Base-by-base conservation (phyloP, 2,329 filamentous ascomycete species). In the Fonsecaea pugnacius region DNA sequence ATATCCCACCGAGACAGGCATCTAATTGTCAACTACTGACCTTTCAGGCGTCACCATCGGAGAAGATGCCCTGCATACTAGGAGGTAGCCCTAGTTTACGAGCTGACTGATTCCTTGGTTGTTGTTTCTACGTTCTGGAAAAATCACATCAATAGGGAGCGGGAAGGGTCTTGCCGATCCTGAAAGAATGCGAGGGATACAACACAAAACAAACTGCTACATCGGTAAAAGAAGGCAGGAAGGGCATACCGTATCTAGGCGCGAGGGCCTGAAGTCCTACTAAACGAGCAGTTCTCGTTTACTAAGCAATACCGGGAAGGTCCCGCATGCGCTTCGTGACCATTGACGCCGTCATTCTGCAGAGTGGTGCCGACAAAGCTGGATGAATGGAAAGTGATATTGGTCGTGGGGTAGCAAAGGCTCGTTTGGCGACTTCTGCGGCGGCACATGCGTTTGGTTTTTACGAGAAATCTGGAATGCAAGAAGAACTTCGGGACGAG, bases 1-100 rank as follows among this genome's bases (percentile, higher is more conserved):
- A 38, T 52, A 59, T 51, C 43, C 43, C 18, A 48, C 43, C 43
- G 10, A 24, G 9, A 48, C 43, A 48, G 21, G 27, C 43, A 48
- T 14, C 1, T 24, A 21, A 21, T 18, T 6, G 27, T 30, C 1
- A 30, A 30, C 27, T 30, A 6, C 43, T 18, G 9, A 48, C 21
- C 43, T 48, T 5, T 5, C 18, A 24, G 14, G 43, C 43, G 14
- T 18, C 10, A 48, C 18, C 43, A 18, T 24, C 43, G 9, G 43
- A 48, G 21, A 9, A 24, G 9, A 27, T 27, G 43, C 43, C 1
- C 43, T 24, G 43, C 21, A 14, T 12, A 16, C 8, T 24, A 4
- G 10, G 21, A 10, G 12, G 2, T 27, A 24, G 21, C 18, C 40
- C 43, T 24, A 24, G 43, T 48, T 10, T 48, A 27, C 43, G 43